Evolutionary conservation across 1,139 yeast genomes (phyloP).

Genomic region (Blastobotrys malaysiensis): DNA sequence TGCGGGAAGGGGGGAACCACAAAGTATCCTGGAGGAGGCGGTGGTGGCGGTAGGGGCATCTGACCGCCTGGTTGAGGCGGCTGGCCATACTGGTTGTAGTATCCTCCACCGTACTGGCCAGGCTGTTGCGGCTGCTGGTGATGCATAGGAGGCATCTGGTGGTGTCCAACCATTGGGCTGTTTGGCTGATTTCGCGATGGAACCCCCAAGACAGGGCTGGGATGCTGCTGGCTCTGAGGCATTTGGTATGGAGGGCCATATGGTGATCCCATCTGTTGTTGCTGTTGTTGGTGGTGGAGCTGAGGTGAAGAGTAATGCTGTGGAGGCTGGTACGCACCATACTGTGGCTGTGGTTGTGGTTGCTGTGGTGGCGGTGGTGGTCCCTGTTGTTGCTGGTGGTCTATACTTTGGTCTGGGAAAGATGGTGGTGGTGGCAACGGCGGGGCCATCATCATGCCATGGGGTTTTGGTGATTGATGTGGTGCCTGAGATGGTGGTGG

Average conservation of each 20-base stretch:
- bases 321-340: constrained; percentile 1
- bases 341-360: constrained; percentile 3
- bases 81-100: constrained; percentile 9
- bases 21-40: constrained; percentile 5
- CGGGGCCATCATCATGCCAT: background rate
- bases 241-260: constrained; percentile 5
- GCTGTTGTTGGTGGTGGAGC: constrained; percentile 11
- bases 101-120: constrained; percentile 7
- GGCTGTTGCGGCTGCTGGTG: constrained; percentile 9
- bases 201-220: background rate
- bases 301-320: constrained; percentile 4
- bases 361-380: constrained; percentile 7
- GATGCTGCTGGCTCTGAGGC: constrained; percentile 1
- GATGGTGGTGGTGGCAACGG: constrained; percentile 3
- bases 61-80: constrained; percentile 5
- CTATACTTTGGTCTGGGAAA: background rate
- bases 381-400: constrained; percentile 9
- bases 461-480: background rate
- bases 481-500: background rate
- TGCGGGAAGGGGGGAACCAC: constrained; percentile 1
- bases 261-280: constrained; percentile 5
- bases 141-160: constrained; percentile 7
- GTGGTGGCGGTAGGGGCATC: constrained; percentile 15
- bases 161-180: constrained; percentile 24
- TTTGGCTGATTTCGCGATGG: constrained; percentile 18